A percentile compares a stretch with the other conserved stretches of the same genome.
phyloP scores from a whole-genome alignment of 2,329 filamentous ascomycete genomes.

The Sporothrix dimorphospora region DNA sequence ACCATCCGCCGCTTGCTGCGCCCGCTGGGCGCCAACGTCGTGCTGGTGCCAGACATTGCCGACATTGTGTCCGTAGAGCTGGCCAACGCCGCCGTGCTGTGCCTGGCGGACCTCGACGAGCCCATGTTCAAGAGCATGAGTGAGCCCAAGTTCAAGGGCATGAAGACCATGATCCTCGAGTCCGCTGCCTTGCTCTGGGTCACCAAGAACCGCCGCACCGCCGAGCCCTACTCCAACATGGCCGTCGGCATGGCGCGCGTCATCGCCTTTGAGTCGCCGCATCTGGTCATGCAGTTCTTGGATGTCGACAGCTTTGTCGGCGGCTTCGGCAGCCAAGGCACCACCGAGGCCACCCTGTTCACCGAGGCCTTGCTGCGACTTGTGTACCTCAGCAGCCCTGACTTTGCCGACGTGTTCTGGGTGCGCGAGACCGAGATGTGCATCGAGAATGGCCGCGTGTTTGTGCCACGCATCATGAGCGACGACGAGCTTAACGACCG shows the following conservation, averaged over 20 bases:
- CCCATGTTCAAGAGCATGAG: constrained; percentile 37
- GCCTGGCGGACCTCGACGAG: constrained; percentile 37
- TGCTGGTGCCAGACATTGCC: constrained; percentile 17
- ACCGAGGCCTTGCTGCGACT: constrained; percentile 33
- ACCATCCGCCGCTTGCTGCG: constrained; percentile 28
- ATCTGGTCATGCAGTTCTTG: constrained; percentile 36
- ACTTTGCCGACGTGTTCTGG: constrained; percentile 28
- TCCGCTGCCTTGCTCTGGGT: constrained; percentile 37
- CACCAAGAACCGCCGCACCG: constrained; percentile 30
- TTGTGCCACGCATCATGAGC: constrained; percentile 38
- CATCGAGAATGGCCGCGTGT: constrained; percentile 35
- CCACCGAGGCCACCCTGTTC: constrained; percentile 18
- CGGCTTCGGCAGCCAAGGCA: not conserved
- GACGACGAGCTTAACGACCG: constrained; percentile 32
- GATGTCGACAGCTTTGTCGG: constrained; percentile 33
- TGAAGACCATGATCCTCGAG: constrained; percentile 32
- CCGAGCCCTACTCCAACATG: constrained; percentile 34
- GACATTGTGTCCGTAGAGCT: not conserved
- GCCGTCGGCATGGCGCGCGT: constrained; percentile 35
- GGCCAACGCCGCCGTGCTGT: constrained; percentile 32
- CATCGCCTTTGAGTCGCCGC: constrained; percentile 33
- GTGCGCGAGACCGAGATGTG: constrained; percentile 36
- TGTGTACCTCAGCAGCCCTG: constrained; percentile 24
- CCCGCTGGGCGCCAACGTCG: constrained; percentile 16
- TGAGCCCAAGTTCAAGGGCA: constrained; percentile 29